Base-by-base conservation (phyloP, 1,139 yeast species). In the Wickerhamomyces sp. region DNA sequence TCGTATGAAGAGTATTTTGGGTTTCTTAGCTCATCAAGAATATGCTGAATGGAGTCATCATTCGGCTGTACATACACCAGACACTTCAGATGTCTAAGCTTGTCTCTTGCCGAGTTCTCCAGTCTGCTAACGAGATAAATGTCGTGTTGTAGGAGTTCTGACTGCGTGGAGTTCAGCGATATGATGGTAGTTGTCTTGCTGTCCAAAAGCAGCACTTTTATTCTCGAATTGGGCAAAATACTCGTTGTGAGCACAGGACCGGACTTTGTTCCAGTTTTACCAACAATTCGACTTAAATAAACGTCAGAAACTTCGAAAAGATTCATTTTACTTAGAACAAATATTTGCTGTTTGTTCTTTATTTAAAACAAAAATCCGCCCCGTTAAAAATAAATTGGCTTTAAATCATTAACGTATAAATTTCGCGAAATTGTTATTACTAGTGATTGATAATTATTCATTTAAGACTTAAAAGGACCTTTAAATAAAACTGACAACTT, bases 161-260 rank as follows among this genome's bases (percentile, higher is more conserved):
- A 81, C 60, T 94, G 98, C 3, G 96, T 84, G 32, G 95, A 78
- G 49, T 85, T 78, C 74, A 92, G 73, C 14, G 97, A 88, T 18
- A 94, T 78, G 22, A 89, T 78, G 0, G 89, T 73, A 14, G 95
- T 85, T 1, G 99, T 92, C 49, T 72, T 70, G 41, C 75, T 68
- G 58, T 92, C 99, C 41, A 94, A 71, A 33, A 92, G 68, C 28
- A 92, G 68, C 26, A 90, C 95, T 47, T 78, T 79, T 41, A 90
- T 81, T 49, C 76, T 75, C 33, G 68, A 60, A 9, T 62, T 65
- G 14, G 66, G 65, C 6, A 52, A 41, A 36, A 53, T 37, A 46
- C 51, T 47, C 5, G 28, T 32, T 6, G 18, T 12, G 9, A 32
- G 7, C 9, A 8, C 9, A n/a, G n/a, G n/a, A n/a, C n/a, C n/a